A percentile compares a stretch with the other conserved stretches of the same genome.
These are phyloP conservation scores for Triglochin maritima DNA, from an alignment of 106 monocot genomes.

Conservation along the genomic window DNA sequence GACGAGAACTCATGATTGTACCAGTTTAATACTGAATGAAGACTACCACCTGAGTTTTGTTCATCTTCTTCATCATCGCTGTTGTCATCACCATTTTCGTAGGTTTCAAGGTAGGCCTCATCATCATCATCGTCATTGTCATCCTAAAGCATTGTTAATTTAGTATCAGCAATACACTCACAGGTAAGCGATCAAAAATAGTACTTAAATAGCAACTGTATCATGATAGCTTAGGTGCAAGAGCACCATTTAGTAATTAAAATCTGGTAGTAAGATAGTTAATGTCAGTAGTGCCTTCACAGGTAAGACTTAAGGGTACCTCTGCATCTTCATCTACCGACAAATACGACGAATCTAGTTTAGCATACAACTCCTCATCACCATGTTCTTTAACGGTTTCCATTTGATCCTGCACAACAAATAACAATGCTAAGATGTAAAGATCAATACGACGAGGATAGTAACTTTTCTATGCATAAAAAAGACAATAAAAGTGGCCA, in stretches of 20 bases:
- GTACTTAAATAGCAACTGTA: no score
- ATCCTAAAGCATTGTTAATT: no score
- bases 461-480: no score
- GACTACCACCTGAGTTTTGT: not conserved
- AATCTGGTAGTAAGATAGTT: no score
- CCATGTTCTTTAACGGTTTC: constrained; percentile 56
- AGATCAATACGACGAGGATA: no score
- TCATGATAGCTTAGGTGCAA: no score
- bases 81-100: constrained; percentile 7
- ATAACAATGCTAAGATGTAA: not conserved
- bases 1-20: not conserved
- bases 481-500: no score
- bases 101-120: constrained; percentile 39
- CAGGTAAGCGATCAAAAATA: no score
- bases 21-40: constrained; percentile 1
- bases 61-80: constrained; percentile 1
- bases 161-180: no score
- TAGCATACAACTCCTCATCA: constrained; percentile 64
- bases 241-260: no score
- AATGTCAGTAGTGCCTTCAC: no score
- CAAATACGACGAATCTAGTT: constrained; percentile 53
- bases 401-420: constrained; percentile 42
- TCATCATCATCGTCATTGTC: constrained; percentile 31
- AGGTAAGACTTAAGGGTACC: constrained; percentile 15
- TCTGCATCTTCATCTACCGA: constrained; percentile 73